A percentile compares a stretch with the other conserved stretches of the same genome.
Evolutionary conservation across 768 basidiomycete genomes (phyloP).

Genomic region (Leccinum arenicola): DNA sequence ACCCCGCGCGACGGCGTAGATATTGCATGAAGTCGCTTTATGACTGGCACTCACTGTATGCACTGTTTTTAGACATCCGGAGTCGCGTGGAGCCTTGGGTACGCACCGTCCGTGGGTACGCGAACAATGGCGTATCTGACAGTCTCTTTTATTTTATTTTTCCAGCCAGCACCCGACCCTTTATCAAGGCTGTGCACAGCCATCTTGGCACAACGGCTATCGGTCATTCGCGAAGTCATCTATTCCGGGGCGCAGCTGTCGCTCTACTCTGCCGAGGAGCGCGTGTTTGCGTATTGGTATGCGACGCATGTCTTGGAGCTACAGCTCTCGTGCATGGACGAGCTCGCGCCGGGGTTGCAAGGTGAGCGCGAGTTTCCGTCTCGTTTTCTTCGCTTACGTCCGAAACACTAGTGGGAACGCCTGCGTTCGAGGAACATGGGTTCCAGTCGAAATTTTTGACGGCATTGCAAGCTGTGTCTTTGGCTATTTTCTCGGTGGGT

Average conservation of each 20-base stretch:
- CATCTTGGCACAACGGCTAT: constrained; percentile 57
- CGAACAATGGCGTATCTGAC: constrained; percentile 1
- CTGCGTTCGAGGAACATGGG: constrained; percentile 41
- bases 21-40: constrained; percentile 59
- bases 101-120: not conserved
- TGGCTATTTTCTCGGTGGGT: constrained; percentile 53
- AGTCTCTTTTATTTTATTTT: not conserved
- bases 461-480: constrained; percentile 55
- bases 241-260: constrained; percentile 77
- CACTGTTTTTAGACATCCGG: constrained; percentile 34
- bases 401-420: constrained; percentile 12
- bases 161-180: constrained; percentile 30
- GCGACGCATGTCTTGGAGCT: constrained; percentile 51
- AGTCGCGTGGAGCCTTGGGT: constrained; percentile 17
- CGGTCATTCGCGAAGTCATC: constrained; percentile 62
- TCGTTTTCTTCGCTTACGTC: not conserved
- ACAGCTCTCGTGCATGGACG: constrained; percentile 55
- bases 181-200: constrained; percentile 23
- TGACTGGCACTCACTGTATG: constrained; percentile 67
- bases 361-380: constrained; percentile 31
- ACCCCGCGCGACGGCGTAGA: constrained; percentile 64
- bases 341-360: constrained; percentile 38
- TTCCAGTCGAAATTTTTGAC: constrained; percentile 53
- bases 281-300: constrained; percentile 77
- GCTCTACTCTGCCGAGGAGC: constrained; percentile 66